Conservation (phyloP, 805 yeast genomes). For the Zygosaccharomyces gambellarensis region DNA sequence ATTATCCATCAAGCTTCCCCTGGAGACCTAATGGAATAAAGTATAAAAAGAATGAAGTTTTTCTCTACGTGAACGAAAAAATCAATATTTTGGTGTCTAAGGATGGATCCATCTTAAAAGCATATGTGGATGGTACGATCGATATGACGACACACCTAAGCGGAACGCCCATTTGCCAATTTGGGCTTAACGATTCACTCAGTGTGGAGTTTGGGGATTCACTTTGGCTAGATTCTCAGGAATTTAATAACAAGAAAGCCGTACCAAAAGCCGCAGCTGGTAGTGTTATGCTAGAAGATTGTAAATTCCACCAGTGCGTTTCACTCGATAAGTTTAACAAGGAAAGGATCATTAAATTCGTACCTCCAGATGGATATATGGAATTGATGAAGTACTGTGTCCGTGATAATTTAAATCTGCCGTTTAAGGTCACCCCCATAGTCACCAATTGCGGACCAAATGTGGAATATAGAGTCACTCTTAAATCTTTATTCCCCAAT, state of each 20-base stretch:
- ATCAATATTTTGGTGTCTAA: constrained; percentile 65
- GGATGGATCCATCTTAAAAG: constrained; percentile 57
- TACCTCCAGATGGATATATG: constrained; percentile 86
- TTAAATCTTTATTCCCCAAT: constrained; percentile 57
- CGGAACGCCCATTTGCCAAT: constrained; percentile 79
- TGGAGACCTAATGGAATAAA: constrained; percentile 72
- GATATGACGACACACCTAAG: constrained; percentile 64
- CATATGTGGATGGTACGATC: constrained; percentile 74
- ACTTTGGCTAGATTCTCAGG: constrained; percentile 17
- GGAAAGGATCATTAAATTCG: constrained; percentile 60
- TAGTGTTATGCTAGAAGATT: constrained; percentile 61
- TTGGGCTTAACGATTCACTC: constrained; percentile 63
- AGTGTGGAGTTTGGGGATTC: constrained; percentile 20
- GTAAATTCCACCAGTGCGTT: constrained; percentile 85
- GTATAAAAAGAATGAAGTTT: constrained; percentile 77
- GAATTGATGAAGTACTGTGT: constrained; percentile 74
- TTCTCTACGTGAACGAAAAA: constrained; percentile 69
- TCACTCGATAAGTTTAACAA: constrained; percentile 62
- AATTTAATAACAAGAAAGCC: constrained; percentile 27
- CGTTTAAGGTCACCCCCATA: constrained; percentile 61
- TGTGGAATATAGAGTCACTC: constrained; percentile 53
- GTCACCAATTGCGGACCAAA: constrained; percentile 44
- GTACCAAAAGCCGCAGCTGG: constrained; percentile 42
- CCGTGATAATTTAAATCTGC: constrained; percentile 56
- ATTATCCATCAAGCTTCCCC: constrained; percentile 42